phyloP scores from a whole-genome alignment of 2,329 filamentous ascomycete genomes.

The Fusarium succisae region DNA sequence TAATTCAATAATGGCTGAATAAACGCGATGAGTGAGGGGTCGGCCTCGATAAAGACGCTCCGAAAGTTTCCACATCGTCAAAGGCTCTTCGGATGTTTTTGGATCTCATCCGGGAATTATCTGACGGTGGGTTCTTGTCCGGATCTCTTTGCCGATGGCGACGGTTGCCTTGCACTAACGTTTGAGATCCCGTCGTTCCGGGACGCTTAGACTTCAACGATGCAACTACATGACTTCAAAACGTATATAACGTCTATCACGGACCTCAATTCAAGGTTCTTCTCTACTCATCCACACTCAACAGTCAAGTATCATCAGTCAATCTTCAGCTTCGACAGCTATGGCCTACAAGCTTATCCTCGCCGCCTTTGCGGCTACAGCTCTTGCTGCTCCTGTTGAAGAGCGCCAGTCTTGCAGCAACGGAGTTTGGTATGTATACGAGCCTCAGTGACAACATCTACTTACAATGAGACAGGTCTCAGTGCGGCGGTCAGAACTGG shows the following conservation, averaged over 20 bases:
- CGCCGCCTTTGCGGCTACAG: conserved; percentile 38
- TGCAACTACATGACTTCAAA: not conserved
- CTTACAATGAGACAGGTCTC: conserved; percentile 41
- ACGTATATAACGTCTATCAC: conserved; percentile 17
- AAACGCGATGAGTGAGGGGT: not conserved
- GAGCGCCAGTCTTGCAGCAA: conserved; percentile 47
- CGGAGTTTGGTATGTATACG: conserved; percentile 22
- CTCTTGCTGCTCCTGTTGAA: conserved; percentile 51
- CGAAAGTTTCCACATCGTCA: conserved; percentile 7
- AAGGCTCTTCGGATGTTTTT: not conserved
- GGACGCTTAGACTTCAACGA: not conserved
- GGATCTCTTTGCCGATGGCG: not conserved
- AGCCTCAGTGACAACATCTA: accelerated
- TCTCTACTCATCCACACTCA: not conserved
- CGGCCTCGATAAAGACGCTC: conserved; percentile 9
- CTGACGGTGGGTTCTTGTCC: not conserved
- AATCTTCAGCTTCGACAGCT: not conserved
- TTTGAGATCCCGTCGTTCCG: conserved; percentile 31
- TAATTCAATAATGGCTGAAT: not conserved
- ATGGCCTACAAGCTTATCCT: conserved; percentile 34
- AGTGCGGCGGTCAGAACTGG: conserved; percentile 59
- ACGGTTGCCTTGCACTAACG: not conserved
- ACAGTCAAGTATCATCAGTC: not conserved
- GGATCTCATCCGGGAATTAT: conserved; percentile 3
- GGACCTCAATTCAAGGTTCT: not conserved